Conservation (phyloP, 1,139 yeast genomes). For the Meyerozyma athensensis region DNA sequence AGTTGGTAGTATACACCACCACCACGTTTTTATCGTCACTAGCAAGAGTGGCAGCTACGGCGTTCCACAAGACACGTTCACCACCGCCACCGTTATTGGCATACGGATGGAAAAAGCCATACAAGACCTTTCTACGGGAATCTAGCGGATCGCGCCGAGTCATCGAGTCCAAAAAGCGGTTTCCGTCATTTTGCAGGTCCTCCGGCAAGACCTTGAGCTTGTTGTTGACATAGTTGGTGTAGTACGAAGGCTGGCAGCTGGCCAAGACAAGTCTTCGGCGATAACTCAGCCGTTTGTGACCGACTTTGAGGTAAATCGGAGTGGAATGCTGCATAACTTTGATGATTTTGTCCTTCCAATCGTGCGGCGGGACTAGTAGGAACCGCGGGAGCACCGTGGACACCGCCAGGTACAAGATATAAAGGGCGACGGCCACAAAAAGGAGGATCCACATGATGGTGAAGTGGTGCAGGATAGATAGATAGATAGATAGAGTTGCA, state of each 20-base stretch:
- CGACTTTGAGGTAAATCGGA: conserved; percentile 34
- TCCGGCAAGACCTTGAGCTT: conserved; percentile 31
- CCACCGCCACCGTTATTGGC: conserved; percentile 99
- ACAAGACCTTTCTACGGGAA: conserved; percentile 41
- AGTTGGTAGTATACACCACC: conserved; percentile 72
- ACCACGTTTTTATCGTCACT: conserved; percentile 52
- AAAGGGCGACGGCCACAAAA: conserved; percentile 10
- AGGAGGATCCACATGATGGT: conserved; percentile 4
- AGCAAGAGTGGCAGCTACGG: conserved; percentile 66
- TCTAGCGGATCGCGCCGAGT: conserved; percentile 34
- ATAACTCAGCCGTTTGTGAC: conserved; percentile 25
- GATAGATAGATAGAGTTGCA: too few species aligned
- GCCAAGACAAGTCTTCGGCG: conserved; percentile 55
- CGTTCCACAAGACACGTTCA: conserved; percentile 94
- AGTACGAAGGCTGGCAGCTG: conserved; percentile 43
- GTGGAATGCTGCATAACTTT: conserved; percentile 30
- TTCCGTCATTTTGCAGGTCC: conserved; percentile 23
- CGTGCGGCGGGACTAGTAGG: conserved; percentile 40
- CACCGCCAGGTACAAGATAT: conserved; percentile 15
- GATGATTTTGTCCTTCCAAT: conserved; percentile 38
- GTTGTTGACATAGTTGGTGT: conserved; percentile 40
- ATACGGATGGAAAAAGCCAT: conserved; percentile 92
- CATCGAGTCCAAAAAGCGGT: conserved; percentile 25
- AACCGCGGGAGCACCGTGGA: conserved; percentile 30
- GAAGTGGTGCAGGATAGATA: not conserved